Evolutionary conservation across 176 grass and related monocot genomes (phyloP), one percentile per base, ranked within the genome.

Genomic region (Cenchrus americanus): DNA sequence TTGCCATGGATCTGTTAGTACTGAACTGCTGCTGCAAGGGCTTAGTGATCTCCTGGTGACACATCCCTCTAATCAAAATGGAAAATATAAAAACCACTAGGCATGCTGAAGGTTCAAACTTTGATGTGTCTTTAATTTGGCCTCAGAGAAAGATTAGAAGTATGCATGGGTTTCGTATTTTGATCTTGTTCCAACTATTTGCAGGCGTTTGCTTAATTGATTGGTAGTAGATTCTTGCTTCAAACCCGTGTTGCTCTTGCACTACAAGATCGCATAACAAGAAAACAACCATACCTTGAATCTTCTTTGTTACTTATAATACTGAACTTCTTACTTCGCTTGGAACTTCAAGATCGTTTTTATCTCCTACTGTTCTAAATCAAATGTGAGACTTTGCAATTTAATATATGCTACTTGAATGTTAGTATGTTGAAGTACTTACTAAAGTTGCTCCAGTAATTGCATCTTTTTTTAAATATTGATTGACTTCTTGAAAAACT

Each of bases 391-490:
- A 32, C 48, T 10, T 79, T 78, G 26, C 15, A 58, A 46, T 34
- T 82, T 82, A 15, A 12, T 78, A 52, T n/a, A 26, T 44, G 22
- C 17, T 69, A n/a, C 11, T 62, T 66, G 43, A 62, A 15, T 50
- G 42, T n/a, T 17, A 37, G 4, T 27, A 14, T 62, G 23, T 27
- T 71, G 67, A 61, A 13, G 1, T 63, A 74, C 23, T 83, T 53
- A 50, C 26, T 15, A 15, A 59, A 50, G 15, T 32, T 72, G 17
- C 23, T 22, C 10, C 5, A 46, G 7, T 51, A 13, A 71, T 23
- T 62, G 1, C 19, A 19, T 9, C 37, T 42, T 47, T 7, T 49
- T 32, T 85, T 85, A 4, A 69, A 34, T 58, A 57, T 49, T 61
- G 42, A 62, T n/a, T 6, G 21, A 4, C 19, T 52, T 78, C 14